A percentile compares a stretch with the other conserved stretches of the same genome.
phyloP scores from a whole-genome alignment of 2,329 filamentous ascomycete genomes.

The Alternaria arbusti region DNA sequence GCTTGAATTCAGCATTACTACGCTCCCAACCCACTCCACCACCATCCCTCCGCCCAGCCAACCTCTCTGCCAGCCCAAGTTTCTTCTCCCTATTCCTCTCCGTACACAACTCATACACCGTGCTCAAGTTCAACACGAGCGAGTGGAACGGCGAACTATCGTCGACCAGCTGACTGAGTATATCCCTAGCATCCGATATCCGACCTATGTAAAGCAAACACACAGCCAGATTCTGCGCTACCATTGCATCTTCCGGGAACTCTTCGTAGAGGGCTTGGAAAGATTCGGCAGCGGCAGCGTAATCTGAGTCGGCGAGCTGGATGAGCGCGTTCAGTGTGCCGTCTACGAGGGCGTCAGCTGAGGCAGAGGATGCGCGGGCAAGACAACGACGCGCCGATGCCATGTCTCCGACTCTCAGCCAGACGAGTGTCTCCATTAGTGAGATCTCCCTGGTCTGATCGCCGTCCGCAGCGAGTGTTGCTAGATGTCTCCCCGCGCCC shows the following conservation, averaged over 20 bases:
- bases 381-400: conserved; percentile 68
- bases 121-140: conserved; percentile 86
- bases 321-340: conserved; percentile 70
- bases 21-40: conserved; percentile 70
- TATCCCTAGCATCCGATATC: conserved; percentile 66
- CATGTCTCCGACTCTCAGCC: conserved; percentile 79
- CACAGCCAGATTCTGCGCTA: conserved; percentile 82
- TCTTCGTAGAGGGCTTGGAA: conserved; percentile 64
- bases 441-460: conserved; percentile 30
- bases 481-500: conserved; percentile 77
- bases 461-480: conserved; percentile 55
- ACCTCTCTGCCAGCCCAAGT: conserved; percentile 70
- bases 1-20: conserved; percentile 76
- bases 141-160: conserved; percentile 70
- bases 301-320: conserved; percentile 79
- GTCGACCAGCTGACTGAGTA: conserved; percentile 71
- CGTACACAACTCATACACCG: conserved; percentile 89
- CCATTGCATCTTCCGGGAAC: conserved; percentile 67
- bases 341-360: conserved; percentile 39
- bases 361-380: conserved; percentile 21
- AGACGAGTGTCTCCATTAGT: conserved; percentile 67
- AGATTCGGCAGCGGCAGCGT: conserved; percentile 65
- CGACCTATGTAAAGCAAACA: conserved; percentile 81
- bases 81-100: conserved; percentile 77
- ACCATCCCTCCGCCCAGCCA: conserved; percentile 65